These are phyloP conservation scores for Saururus chinensis DNA, from an alignment of 164 flowering plant species.

Conservation along the genomic window DNA sequence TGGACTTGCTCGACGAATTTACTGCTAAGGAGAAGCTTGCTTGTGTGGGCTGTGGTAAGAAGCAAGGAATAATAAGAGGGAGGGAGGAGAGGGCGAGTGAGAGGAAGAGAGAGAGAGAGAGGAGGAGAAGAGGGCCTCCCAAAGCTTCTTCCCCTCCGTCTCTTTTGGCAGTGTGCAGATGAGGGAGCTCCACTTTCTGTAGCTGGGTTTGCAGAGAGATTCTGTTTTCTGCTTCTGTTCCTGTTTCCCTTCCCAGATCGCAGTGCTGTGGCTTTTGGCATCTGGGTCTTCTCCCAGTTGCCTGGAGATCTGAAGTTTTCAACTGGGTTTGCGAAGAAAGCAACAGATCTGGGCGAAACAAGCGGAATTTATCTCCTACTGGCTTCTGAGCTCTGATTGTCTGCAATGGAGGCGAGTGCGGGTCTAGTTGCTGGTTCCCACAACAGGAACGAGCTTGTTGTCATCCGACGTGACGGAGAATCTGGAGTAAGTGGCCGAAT, in stretches of 20 bases:
- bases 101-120: not conserved
- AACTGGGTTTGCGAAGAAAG: not conserved
- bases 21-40: slow-evolving; percentile 8
- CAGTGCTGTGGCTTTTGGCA: not conserved
- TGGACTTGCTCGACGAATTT: slow-evolving; percentile 14
- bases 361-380: not conserved
- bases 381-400: not conserved
- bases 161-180: slow-evolving; percentile 3
- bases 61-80: slow-evolving; percentile 24
- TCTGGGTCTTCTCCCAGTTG: not conserved
- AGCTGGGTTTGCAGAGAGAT: slow-evolving; percentile 2
- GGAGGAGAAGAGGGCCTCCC: slow-evolving; percentile 1
- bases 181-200: slow-evolving; percentile 9
- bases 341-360: slow-evolving; percentile 11
- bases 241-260: not conserved
- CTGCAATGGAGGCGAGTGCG: slow-evolving; percentile 45
- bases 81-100: not conserved
- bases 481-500: slow-evolving; percentile 21
- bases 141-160: not conserved
- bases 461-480: slow-evolving; percentile 43
- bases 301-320: slow-evolving; percentile 3
- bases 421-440: slow-evolving; percentile 60
- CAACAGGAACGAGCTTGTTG: slow-evolving; percentile 50
- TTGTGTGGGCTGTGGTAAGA: slow-evolving; percentile 14
- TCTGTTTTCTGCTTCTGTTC: not conserved